Base-by-base conservation (phyloP, 257 asterid genomes). In the Primulina huaijiensis region DNA sequence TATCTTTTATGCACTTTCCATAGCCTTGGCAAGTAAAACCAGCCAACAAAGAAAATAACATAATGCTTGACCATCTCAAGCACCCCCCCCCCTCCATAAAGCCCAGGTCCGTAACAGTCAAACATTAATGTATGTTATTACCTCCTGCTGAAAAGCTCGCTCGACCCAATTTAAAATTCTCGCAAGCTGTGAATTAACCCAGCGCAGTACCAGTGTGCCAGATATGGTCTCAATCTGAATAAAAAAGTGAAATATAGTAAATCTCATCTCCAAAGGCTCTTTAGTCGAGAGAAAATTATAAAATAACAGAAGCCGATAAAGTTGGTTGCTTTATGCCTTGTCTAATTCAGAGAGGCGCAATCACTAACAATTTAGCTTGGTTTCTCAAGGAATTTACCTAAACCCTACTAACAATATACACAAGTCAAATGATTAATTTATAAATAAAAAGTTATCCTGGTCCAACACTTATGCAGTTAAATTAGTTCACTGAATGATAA, bases 81-180 rank as follows among this genome's bases (percentile, higher is more conserved):
- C 25, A 27, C 3, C 30, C 30, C 30, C 29, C 29, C 29, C 30
- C 30, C 30, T 0, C 29, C 37, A 4, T 33, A 6, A 4, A 5
- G 37, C 37, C 37, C 7, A 4, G 37, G 37, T 33, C 6, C 37
- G 6, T 33, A 33, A 33, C 7, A 31, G 46, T 67, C 35, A 52
- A 78, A 35, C 70, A 29, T 25, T 43, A 55, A 73, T 30, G 62
- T n/a, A 30, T 73, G 71, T 68, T 16, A 73, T 72, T 83, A 93
- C 99, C 97, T 93, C 99, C 76, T 90, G 97, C 68, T 87, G 90
- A 77, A 90, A 77, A 73, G 90, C 97, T 69, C 99, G 92, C 80
- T 89, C 96, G 77, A 90, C 95, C 99, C 99, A 93, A 75, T 84
- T 85, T 70, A 85, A 77, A 68, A 93, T 80, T 83, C 97, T 87